Conservation (phyloP, 352 stramenopile genomes). For the Phytophthora tubulina region DNA sequence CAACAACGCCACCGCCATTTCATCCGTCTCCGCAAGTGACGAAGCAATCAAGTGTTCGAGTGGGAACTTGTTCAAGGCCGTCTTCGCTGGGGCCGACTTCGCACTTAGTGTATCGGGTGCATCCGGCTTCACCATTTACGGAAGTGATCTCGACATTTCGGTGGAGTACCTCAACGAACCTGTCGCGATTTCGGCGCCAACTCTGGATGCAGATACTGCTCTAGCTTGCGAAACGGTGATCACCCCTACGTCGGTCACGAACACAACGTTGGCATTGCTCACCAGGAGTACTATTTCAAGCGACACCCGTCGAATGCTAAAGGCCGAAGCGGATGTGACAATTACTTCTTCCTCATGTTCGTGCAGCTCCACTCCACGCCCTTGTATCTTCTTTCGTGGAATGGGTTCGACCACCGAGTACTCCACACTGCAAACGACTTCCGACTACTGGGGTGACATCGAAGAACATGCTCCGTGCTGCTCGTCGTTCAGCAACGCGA, state of each 20-base stretch:
- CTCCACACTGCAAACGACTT: conserved; percentile 27
- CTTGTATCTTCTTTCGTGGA: conserved; percentile 53
- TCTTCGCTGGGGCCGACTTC: conserved; percentile 33
- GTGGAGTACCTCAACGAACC: conserved; percentile 27
- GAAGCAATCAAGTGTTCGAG: conserved; percentile 26
- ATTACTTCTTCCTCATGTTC: conserved; percentile 33
- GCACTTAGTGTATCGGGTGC: conserved; percentile 30
- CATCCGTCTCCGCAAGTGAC: background rate
- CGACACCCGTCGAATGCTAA: conserved; percentile 11
- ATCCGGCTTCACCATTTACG: conserved; percentile 28
- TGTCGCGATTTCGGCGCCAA: conserved; percentile 27
- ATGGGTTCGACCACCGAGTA: conserved; percentile 25
- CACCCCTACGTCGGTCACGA: conserved; percentile 17
- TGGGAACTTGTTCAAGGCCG: conserved; percentile 38
- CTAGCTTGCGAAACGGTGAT: conserved; percentile 25
- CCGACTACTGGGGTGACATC: conserved; percentile 43
- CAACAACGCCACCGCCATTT: conserved; percentile 25
- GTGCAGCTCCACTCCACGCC: conserved; percentile 30
- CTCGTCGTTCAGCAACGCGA: conserved; percentile 39
- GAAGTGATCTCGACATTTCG: conserved; percentile 35
- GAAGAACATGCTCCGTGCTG: conserved; percentile 44
- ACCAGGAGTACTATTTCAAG: conserved; percentile 24
- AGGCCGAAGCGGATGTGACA: background rate
- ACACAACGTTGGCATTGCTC: conserved; percentile 32
- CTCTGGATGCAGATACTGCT: conserved; percentile 9